Conservation (phyloP, 306 rosid genomes). For the Quercus berberidifolia region DNA sequence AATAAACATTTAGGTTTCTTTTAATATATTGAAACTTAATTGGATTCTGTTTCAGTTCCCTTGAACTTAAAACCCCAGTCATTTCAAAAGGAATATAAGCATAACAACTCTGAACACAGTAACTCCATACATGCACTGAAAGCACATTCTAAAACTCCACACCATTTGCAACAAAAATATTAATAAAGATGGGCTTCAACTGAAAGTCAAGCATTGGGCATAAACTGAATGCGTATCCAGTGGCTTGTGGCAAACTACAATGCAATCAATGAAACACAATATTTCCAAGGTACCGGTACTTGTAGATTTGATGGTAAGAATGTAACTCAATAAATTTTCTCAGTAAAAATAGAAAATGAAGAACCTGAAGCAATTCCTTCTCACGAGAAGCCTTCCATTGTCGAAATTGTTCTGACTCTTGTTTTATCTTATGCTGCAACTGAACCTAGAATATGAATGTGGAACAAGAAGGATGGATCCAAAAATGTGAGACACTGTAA, state of each 20-base stretch:
- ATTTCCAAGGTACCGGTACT: neutral
- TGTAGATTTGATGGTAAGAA: neutral
- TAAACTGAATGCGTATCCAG: neutral
- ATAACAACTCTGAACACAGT: neutral
- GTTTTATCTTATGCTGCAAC: slow-evolving; percentile 77
- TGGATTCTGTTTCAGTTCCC: neutral
- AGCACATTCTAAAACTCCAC: neutral
- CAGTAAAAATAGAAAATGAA: slow-evolving; percentile 15
- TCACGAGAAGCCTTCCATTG: slow-evolving; percentile 81
- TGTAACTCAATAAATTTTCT: neutral
- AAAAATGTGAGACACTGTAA: neutral
- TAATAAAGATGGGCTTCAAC: neutral
- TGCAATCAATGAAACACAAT: neutral
- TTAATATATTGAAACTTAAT: neutral
- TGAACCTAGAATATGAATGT: slow-evolving; percentile 52
- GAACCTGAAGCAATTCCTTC: slow-evolving; percentile 79
- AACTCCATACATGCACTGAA: neutral
- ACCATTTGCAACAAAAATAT: neutral
- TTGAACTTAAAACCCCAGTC: neutral
- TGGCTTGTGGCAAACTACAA: neutral
- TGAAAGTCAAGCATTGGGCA: neutral
- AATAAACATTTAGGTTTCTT: neutral
- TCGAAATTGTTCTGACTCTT: slow-evolving; percentile 78
- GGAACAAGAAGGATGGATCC: slow-evolving; percentile 11
- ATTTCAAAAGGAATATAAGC: neutral